Conservation (phyloP, 176 grass and related monocot genomes). For the Ensete ventricosum region DNA sequence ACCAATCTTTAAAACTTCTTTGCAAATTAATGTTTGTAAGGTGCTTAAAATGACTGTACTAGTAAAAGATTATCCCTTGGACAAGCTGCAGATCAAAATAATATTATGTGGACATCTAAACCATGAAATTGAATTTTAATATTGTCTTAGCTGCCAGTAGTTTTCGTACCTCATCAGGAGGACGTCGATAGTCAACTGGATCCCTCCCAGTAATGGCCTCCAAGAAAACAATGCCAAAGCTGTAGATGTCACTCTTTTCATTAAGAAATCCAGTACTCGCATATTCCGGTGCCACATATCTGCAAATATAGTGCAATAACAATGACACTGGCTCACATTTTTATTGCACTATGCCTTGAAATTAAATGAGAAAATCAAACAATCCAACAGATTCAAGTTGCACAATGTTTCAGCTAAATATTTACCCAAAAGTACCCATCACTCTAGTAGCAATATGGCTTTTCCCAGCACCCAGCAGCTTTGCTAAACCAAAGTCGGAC, state of each 20-base stretch:
- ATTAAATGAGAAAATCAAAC: background rate
- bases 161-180: slow-evolving; percentile 13
- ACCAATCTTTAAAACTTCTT: too few species aligned
- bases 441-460: slow-evolving; percentile 17
- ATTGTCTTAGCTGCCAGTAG: background rate
- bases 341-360: background rate
- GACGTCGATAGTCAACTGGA: slow-evolving; percentile 15
- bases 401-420: background rate
- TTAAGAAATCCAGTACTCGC: slow-evolving; percentile 16
- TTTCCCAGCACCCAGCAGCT: slow-evolving; percentile 16
- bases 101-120: background rate
- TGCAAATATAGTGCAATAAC: background rate
- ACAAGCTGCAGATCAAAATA: background rate
- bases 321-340: background rate
- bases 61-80: background rate
- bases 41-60: too few species aligned
- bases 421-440: slow-evolving; percentile 23
- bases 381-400: background rate
- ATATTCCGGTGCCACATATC: slow-evolving; percentile 21
- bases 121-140: background rate
- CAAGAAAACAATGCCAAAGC: slow-evolving; percentile 15
- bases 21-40: too few species aligned
- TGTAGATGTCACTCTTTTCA: slow-evolving; percentile 20
- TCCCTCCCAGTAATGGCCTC: slow-evolving; percentile 19
- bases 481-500: slow-evolving; percentile 26